Base-by-base conservation (phyloP, 129 eudicot species). In the Ambrosia artemisiifolia region DNA sequence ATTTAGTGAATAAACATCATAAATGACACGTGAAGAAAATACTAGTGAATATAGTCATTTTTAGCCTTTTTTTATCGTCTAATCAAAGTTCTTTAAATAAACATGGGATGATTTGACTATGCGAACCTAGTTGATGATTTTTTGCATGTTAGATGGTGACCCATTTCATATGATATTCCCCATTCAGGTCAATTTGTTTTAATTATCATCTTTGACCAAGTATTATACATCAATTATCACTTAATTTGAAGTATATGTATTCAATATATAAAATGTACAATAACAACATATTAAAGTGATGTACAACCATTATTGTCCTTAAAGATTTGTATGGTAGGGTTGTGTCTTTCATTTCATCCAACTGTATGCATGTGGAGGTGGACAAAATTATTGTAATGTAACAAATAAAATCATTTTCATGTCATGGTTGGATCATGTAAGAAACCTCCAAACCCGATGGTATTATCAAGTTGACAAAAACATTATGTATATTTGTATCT, bases 291-390 rank as follows among this genome's bases (percentile, higher is more conserved):
- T 0, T 24, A 24, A 56, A 56, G 20, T 11, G n/a, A 56, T 24
- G 34, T 10, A 10, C 35, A 55, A 20, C 10, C 19, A 55, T 55
- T 55, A 20, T 11, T 56, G 35, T 56, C 63, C 63, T 24, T 9
- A 24, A 56, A 56, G 63, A 28, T 56, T 56, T 28, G 36, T 56
- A 56, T 56, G n/a, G 63, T 56, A 56, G 63, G 63, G 36, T 20
- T 56, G 9, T 56, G 63, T 20, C 16, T 56, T 56, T 28, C 34
- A 24, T 56, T 4, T 56, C 63, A 56, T 56, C 63, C 63, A 56
- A 24, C 14, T 56, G 63, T 51, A 16, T 51, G 57, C 57, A 51
- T 51, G 28, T 51, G 57, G 57, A 51, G 57, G 10, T 56, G 35
- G 63, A 28, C 36, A 28, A 56, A 24, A 24, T 56, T 2, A 55